Conservation (phyloP, 1,284 basidiomycete genomes). For the Somion occarium region DNA sequence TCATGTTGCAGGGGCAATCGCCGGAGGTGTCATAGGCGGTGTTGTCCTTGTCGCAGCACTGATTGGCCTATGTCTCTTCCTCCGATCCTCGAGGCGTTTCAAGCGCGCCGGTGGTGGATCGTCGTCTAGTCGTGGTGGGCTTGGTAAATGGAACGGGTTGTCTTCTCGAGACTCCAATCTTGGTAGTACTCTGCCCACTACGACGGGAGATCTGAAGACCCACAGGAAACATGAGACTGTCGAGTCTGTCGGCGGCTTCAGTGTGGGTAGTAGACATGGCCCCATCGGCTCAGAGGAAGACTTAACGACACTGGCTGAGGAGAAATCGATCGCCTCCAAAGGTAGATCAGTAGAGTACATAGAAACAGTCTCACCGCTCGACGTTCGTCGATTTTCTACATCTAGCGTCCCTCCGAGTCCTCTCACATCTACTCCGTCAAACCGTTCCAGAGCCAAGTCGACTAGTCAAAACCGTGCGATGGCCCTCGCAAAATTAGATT, state of each 20-base stretch:
- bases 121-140: background rate
- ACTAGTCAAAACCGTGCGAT: slow-evolving; percentile 20
- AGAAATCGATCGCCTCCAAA: slow-evolving; percentile 13
- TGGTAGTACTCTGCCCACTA: slow-evolving; percentile 6
- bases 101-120: slow-evolving; percentile 4
- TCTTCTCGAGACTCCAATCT: slow-evolving; percentile 21
- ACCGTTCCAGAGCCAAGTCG: background rate
- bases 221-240: slow-evolving; percentile 10
- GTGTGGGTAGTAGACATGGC: background rate
- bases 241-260: slow-evolving; percentile 6
- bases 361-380: slow-evolving; percentile 14
- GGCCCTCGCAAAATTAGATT: slow-evolving; percentile 22
- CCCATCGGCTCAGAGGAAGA: slow-evolving; percentile 22
- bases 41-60: slow-evolving; percentile 21
- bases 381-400: background rate
- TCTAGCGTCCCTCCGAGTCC: background rate
- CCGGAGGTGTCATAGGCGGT: slow-evolving; percentile 32
- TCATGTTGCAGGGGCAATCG: slow-evolving; percentile 28
- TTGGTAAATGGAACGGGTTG: slow-evolving; percentile 22
- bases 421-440: slow-evolving; percentile 1
- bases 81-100: slow-evolving; percentile 14
- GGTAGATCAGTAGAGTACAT: slow-evolving; percentile 11
- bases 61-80: slow-evolving; percentile 22
- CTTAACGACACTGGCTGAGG: slow-evolving; percentile 18
- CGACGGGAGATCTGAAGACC: slow-evolving; percentile 8